Conservation (phyloP, 805 yeast species). For the Lachancea waltii region DNA sequence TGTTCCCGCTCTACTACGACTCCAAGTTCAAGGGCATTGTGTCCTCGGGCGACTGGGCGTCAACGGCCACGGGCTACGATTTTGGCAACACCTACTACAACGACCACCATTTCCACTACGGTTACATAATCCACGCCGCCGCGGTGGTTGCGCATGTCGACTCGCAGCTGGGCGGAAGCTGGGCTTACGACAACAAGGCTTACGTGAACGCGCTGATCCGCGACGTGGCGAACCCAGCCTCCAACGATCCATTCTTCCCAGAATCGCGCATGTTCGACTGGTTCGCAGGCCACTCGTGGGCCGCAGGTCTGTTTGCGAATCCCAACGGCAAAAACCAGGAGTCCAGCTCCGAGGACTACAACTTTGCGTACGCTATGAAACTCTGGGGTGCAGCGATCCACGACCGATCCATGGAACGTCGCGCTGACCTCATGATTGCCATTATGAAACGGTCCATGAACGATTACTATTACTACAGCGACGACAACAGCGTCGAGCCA, state of each 20-base stretch:
- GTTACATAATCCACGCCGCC: slow-evolving; percentile 77
- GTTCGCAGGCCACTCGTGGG: slow-evolving; percentile 71
- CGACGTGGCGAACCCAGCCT: slow-evolving; percentile 61
- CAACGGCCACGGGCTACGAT: slow-evolving; percentile 42
- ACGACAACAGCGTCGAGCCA: slow-evolving; percentile 48
- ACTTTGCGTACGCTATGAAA: slow-evolving; percentile 61
- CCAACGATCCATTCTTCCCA: slow-evolving; percentile 51
- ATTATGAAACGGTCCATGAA: slow-evolving; percentile 50
- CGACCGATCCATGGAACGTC: slow-evolving; percentile 44
- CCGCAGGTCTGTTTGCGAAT: slow-evolving; percentile 55
- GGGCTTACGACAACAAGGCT: slow-evolving; percentile 42
- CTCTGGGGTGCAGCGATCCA: slow-evolving; percentile 59
- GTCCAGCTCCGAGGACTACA: slow-evolving; percentile 64
- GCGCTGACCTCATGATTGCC: slow-evolving; percentile 55
- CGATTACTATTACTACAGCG: slow-evolving; percentile 45
- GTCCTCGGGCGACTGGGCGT: slow-evolving; percentile 38
- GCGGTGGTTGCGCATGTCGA: slow-evolving; percentile 71
- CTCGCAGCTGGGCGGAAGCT: slow-evolving; percentile 42
- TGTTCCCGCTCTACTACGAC: slow-evolving; percentile 48
- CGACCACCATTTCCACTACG: slow-evolving; percentile 86
- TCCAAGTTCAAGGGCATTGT: slow-evolving; percentile 51
- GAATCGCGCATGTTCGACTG: slow-evolving; percentile 62
- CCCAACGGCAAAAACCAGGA: slow-evolving; percentile 71
- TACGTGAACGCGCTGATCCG: slow-evolving; percentile 59
- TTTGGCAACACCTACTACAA: slow-evolving; percentile 75